These are phyloP conservation scores for Colletotrichum godetiae DNA, from an alignment of 2,329 filamentous ascomycete genomes.

Conservation along the genomic window DNA sequence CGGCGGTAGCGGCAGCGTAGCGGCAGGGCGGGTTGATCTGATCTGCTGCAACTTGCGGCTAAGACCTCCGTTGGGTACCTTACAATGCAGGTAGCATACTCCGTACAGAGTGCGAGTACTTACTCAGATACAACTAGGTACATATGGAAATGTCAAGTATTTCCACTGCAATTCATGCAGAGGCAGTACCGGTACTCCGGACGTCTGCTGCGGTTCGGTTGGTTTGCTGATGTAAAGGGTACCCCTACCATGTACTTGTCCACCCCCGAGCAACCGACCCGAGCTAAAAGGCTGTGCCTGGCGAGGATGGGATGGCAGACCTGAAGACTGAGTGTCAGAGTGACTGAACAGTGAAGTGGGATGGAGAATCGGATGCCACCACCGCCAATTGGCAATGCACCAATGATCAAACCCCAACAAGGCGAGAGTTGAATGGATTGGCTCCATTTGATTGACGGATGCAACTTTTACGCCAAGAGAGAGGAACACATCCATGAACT, in stretches of 20 bases:
- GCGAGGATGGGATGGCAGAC: neutral
- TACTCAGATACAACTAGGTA: neutral
- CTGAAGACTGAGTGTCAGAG: neutral
- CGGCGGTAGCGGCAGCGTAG: constrained; percentile 7
- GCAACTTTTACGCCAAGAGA: constrained; percentile 1
- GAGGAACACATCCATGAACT: neutral
- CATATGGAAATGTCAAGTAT: neutral
- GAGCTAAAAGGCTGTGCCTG: neutral
- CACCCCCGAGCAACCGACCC: neutral
- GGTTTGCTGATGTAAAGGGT: neutral
- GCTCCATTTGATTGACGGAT: neutral
- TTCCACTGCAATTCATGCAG: neutral
- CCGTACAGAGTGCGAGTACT: neutral
- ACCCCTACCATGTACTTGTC: neutral
- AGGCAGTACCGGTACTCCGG: neutral
- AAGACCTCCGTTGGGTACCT: too few species aligned
- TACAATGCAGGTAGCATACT: neutral
- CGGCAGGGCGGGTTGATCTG: constrained; percentile 24
- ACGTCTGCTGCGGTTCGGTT: neutral
- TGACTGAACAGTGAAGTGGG: constrained; percentile 6
- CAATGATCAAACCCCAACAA: neutral
- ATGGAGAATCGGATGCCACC: neutral
- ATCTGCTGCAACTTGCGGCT: constrained; percentile 18
- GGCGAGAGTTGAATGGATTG: neutral
- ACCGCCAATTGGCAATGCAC: neutral